Evolutionary conservation across 768 basidiomycete species (phyloP).

Genomic region (Tulasnella sp.): DNA sequence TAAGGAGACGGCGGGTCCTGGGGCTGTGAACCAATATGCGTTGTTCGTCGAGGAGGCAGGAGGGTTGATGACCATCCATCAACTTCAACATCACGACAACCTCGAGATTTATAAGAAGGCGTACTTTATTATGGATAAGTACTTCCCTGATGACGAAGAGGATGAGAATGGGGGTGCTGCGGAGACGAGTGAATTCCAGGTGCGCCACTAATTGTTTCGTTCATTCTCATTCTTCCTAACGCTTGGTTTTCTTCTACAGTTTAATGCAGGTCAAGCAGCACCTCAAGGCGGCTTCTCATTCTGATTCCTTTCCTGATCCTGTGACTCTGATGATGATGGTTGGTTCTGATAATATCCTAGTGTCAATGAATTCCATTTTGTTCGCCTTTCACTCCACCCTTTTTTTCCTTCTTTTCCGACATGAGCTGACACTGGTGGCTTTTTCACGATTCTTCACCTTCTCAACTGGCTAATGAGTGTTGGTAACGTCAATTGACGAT

Average conservation of each 20-base stretch:
- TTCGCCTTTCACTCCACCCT: background rate
- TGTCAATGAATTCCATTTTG: background rate
- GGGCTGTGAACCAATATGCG: slow-evolving; percentile 85
- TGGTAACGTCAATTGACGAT: too few species aligned
- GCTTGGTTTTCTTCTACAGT: slow-evolving; percentile 33
- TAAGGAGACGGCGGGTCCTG: slow-evolving; percentile 67
- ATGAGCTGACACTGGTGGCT: too few species aligned
- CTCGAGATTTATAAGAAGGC: slow-evolving; percentile 99
- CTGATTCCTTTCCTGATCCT: background rate
- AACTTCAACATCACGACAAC: slow-evolving; percentile 98
- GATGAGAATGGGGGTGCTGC: slow-evolving; percentile 72
- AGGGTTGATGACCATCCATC: slow-evolving; percentile 98
- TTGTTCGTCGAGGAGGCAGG: slow-evolving; percentile 94
- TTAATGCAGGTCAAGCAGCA: slow-evolving; percentile 73
- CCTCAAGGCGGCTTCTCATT: slow-evolving; percentile 97
- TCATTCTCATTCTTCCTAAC: slow-evolving; percentile 54
- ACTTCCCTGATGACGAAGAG: slow-evolving; percentile 92
- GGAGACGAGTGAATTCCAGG: slow-evolving; percentile 32
- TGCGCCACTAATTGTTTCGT: background rate
- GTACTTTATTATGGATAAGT: slow-evolving; percentile 96
- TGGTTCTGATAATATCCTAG: background rate
- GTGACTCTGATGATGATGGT: background rate
- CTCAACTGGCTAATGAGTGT: too few species aligned
- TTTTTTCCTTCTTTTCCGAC: background rate
- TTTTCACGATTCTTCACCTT: too few species aligned